phyloP scores from a whole-genome alignment of 345 rosid genomes.

The Lumnitzera littorea region DNA sequence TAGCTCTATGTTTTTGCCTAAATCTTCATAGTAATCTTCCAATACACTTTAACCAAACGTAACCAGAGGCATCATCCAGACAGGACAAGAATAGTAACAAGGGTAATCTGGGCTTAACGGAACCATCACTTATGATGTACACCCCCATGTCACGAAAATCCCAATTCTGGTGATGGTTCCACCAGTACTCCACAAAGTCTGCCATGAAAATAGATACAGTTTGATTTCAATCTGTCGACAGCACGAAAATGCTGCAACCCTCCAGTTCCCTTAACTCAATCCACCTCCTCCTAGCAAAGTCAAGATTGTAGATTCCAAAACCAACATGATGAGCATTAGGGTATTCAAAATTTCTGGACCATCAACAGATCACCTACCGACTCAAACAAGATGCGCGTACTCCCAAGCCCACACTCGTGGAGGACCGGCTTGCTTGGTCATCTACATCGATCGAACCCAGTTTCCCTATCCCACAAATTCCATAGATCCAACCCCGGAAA shows the following conservation, averaged over 20 bases:
- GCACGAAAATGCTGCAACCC: not conserved
- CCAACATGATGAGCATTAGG: not conserved
- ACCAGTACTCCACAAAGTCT: conserved; percentile 6
- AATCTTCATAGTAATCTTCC: too few species aligned
- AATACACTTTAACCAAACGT: not conserved
- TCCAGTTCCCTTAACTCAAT: not conserved
- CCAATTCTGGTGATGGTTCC: not conserved
- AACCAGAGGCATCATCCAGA: not conserved
- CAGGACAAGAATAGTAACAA: conserved; percentile 1
- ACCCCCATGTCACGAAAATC: not conserved
- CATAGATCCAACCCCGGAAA: not conserved
- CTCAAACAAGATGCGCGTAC: conserved; percentile 1
- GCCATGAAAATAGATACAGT: conserved; percentile 3
- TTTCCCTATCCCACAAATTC: not conserved
- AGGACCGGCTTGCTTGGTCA: too few species aligned
- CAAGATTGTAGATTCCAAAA: not conserved
- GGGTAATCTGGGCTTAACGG: conserved; percentile 1
- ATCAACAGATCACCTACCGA: not conserved
- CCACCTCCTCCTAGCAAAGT: not conserved
- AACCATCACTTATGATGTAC: not conserved
- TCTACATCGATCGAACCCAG: not conserved
- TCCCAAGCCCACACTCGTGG: conserved; percentile 5
- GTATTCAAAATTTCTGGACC: conserved; percentile 1
- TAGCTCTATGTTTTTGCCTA: too few species aligned
- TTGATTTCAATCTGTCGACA: not conserved